These are phyloP conservation scores for Fomitopsis pulvina DNA, from an alignment of 768 basidiomycete genomes.

Conservation along the genomic window DNA sequence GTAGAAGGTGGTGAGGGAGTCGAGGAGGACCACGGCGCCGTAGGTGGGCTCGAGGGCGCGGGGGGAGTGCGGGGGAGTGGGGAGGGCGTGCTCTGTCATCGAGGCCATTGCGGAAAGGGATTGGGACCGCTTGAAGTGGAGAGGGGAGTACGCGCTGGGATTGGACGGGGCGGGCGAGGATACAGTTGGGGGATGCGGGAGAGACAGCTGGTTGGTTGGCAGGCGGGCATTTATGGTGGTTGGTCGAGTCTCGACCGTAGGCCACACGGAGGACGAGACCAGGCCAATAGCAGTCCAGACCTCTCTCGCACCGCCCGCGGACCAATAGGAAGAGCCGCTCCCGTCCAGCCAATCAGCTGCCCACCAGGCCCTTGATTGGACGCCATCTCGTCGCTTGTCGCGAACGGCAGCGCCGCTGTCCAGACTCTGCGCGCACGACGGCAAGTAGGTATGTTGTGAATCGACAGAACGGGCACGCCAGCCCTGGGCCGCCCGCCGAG, in stretches of 20 bases:
- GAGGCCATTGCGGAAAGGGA: constrained; percentile 2
- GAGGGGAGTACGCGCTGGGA: constrained; percentile 15
- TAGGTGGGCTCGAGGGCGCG: constrained; percentile 15
- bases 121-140: not conserved
- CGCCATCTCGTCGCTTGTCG: not conserved
- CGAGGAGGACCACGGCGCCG: constrained; percentile 49
- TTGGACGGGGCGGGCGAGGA: constrained; percentile 17
- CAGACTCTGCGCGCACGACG: not conserved
- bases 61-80: constrained; percentile 27
- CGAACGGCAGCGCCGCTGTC: not conserved
- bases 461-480: too few species aligned
- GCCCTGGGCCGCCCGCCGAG: not conserved
- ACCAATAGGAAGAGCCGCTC: constrained; percentile 18
- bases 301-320: constrained; percentile 5
- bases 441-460: not conserved
- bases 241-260: constrained; percentile 20
- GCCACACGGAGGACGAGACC: constrained; percentile 10
- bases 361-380: not conserved
- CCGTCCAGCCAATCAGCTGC: constrained; percentile 15
- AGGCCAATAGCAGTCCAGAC: constrained; percentile 21
- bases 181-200: constrained; percentile 7
- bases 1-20: constrained; percentile 60
- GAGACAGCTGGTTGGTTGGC: constrained; percentile 10
- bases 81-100: constrained; percentile 20
- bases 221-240: constrained; percentile 15